Conservation (phyloP, 1,284 basidiomycete species). For the Ceratobasidium sp. region DNA sequence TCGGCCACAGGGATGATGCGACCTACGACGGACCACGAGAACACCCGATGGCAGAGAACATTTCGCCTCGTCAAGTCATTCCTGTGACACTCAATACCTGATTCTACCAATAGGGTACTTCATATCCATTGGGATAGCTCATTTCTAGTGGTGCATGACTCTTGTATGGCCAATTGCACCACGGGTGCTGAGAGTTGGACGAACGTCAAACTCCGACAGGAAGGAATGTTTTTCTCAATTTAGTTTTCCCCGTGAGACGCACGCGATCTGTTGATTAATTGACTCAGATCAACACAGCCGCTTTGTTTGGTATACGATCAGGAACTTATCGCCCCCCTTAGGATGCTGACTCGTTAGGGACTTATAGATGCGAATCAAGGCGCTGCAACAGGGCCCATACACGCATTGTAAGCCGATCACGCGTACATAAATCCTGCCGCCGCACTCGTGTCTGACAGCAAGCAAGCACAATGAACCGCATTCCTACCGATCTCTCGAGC, state of each 20-base stretch:
- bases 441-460: neutral
- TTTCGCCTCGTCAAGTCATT: neutral
- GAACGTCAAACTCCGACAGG: neutral
- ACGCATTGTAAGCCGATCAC: neutral
- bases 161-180: neutral
- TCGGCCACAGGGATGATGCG: slow-evolving; percentile 20
- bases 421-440: slow-evolving; percentile 17
- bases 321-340: neutral
- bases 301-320: neutral
- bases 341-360: slow-evolving; percentile 20
- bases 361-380: neutral
- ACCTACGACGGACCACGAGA: neutral
- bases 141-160: neutral
- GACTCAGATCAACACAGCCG: slow-evolving; percentile 25
- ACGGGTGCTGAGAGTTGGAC: neutral
- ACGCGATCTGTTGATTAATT: slow-evolving; percentile 16
- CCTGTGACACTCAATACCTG: neutral
- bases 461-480: slow-evolving; percentile 11
- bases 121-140: neutral
- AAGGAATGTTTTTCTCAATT: neutral
- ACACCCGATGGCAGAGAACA: neutral
- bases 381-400: slow-evolving; percentile 19
- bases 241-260: neutral
- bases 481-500: neutral
- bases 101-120: neutral